Base-by-base conservation (phyloP, 306 rosid genomes). In the Mimosa bimucronata region DNA sequence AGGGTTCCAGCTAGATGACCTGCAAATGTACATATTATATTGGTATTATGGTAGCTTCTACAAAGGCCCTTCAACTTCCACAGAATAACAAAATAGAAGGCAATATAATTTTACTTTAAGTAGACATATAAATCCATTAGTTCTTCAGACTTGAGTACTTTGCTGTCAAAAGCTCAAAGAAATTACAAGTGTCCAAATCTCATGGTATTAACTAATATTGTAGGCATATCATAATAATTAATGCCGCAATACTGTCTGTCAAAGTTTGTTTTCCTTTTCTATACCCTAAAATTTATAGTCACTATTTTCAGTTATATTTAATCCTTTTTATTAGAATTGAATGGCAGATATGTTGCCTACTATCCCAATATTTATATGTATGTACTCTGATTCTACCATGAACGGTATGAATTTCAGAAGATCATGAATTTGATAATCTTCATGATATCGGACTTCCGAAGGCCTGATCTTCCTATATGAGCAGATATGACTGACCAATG, bases 1-100 rank as follows among this genome's bases (percentile, higher is more conserved):
- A 50, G 98, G 92, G 64, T 90, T 95, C 99, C 99, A 95, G 84
- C 84, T 88, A 73, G 90, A 89, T 53, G 92, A 91, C 83, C 99
- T 95, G 91, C 85, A 85, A 82, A 79, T 61, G 84, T 10, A 87
- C 61, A 74, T 30, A 55, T 28, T 73, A 76, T 64, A 57, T 40
- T 77, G 76, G 57, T 46, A 79, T 25, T 42, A 74, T 58, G 53
- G 61, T 30, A 48, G 75, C 38, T 30, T 76, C 34, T 79, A 25
- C 52, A 45, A 69, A 19, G 69, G 34, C 77, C 21, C 77, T 16
- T 26, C 70, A 40, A 42, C 53, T 60, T 48, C 80, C 41, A 74
- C 53, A 23, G 61, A 78, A 64, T 45, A 60, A 70, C 12, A 66
- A 50, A 45, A 72, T 42, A 12, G 48, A 53, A 55, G 78, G 67